Base-by-base conservation (phyloP, 164 flowering plant species). In the Nymphaea colorata region DNA sequence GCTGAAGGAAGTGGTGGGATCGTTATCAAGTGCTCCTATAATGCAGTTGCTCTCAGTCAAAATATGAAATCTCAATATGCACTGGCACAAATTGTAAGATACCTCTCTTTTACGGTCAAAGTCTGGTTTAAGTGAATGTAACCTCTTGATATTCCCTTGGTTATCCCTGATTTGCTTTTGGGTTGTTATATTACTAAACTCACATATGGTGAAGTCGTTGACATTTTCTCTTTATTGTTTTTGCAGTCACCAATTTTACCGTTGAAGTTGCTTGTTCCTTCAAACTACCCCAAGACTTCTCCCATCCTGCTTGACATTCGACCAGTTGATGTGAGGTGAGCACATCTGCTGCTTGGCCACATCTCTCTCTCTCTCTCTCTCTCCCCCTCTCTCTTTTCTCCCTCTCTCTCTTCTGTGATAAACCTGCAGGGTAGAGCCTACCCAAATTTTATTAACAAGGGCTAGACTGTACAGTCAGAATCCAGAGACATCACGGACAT, bases 221-320 rank as follows among this genome's bases (percentile, higher is more conserved):
- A 47, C 42, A 41, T 42, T 57, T n/a, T 41, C 16, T 67, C 4
- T 57, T 3, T 69, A 68, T 66, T 44, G 63, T 55, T 60, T 68
- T 8, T 88, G 84, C 89, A 91, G 98, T 84, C 91, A 18, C 95
- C 89, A 57, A 91, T 90, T 79, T 86, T 79, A 71, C 96, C 95
- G 3, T 62, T 91, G 64, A 73, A 87, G 53, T 73, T 94, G 83
- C 90, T 94, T 3, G 79, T 91, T 71, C 98, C 98, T 15, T 42
- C 79, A 59, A 83, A 83, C 77, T 94, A 94, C 78, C 98, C 96
- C 41, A 87, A 73, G 78, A 85, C 85, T 77, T 91, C 95, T 4
- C 98, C 95, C 4, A 73, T 85, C 67, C 80, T 94, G 10, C 67
- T 91, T 63, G 97, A 91, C 82, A 94, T 86, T 76, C 79, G 90